Percentiles rank a stretch among this genome's conserved stretches.
phyloP scores from a whole-genome alignment of 2,329 filamentous ascomycete genomes.

The Elsinoe fawcettii region DNA sequence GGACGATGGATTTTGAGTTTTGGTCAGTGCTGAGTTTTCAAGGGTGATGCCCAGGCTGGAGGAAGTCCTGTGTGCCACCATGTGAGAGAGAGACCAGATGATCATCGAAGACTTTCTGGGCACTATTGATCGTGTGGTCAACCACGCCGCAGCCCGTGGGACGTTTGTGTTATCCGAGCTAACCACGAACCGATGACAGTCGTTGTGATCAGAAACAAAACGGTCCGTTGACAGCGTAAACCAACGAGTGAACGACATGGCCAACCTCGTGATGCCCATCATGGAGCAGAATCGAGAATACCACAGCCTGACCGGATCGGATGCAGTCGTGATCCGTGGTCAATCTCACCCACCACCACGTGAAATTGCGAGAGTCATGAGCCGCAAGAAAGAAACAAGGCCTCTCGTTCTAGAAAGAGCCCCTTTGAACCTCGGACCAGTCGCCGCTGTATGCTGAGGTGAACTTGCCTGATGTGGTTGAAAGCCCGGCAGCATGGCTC shows the following conservation, averaged over 20 bases:
- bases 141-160: not conserved
- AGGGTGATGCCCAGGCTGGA: slow-evolving; percentile 1
- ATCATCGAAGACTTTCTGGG: not conserved
- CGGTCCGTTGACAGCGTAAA: slow-evolving; percentile 1
- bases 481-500: not conserved
- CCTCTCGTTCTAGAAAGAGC: not conserved
- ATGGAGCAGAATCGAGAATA: not conserved
- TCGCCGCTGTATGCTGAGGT: not conserved
- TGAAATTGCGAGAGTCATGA: not conserved
- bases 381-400: not conserved
- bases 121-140: not conserved
- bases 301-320: not conserved
- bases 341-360: not conserved
- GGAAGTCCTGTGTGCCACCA: slow-evolving; percentile 2
- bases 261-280: not conserved
- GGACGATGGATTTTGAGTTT: slow-evolving; percentile 5
- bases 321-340: not conserved
- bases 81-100: not conserved
- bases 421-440: not conserved
- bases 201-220: slow-evolving; percentile 11
- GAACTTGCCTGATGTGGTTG: not conserved
- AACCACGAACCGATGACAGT: slow-evolving; percentile 4
- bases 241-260: slow-evolving; percentile 1
- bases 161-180: not conserved
- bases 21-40: not conserved